Evolutionary conservation across 2,329 filamentous ascomycete species (phyloP), one percentile per base, ranked within the genome.

Genomic region (Trichothecium roseum): DNA sequence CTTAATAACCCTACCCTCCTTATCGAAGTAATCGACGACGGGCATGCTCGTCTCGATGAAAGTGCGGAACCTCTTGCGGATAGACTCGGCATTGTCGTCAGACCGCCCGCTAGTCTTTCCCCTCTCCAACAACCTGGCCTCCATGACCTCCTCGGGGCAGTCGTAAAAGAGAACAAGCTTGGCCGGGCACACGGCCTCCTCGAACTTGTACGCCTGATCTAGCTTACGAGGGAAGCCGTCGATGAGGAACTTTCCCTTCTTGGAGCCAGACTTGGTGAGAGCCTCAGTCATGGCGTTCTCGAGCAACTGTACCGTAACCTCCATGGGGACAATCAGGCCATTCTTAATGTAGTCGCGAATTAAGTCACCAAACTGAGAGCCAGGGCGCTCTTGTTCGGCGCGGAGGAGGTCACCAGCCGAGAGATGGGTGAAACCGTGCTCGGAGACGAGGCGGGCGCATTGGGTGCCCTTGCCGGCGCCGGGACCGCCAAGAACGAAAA

Each of bases 1-100:
- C 64, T 79, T 84, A 56, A 94, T 74, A 13, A 96, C 86, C 54
- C 80, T 79, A 49, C 74, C 78, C 62, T 88, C 68, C 50, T 69
- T 68, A 52, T 81, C 78, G 57, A 83, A 96, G 56, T 85, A 76
- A 48, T 94, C 73, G 37, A 98, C 86, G 32, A 96, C 91, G 18
- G 91, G 91, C 89, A 96, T 95, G 63, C 86, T 94, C 3, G 87
- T 94, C 62, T 96, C 87, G 49, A 93, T 68, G 55, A 96, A 98
- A 4, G 82, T 88, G 54, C 78, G 79, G 72, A 98, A 98, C 38
- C 91, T 76, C 79, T 98, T 98, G 66, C 84, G 81, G 59, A 96
- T 98, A 52, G 80, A 87, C 63, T 94, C 91, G 37, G 78, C 81
- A 56, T 98, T 98, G 64, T 98, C 91, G 60, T 98, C 91, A 34